Conservation (phyloP, 2,329 filamentous ascomycete species). For the Penicillium sp. region DNA sequence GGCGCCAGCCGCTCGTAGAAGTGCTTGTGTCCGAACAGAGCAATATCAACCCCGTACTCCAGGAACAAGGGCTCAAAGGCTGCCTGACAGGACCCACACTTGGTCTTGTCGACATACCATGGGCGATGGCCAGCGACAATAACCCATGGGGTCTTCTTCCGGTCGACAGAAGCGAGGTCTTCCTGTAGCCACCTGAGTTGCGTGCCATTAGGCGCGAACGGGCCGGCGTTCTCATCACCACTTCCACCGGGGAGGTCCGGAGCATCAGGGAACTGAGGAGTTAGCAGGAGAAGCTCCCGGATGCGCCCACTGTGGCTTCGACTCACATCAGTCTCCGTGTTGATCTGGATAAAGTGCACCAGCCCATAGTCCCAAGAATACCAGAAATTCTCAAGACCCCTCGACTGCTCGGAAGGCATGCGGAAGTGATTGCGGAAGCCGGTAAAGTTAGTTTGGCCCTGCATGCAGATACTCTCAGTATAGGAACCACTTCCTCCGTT, state of each 20-base stretch:
- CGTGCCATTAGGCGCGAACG: constrained; percentile 3
- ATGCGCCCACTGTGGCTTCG: too few species aligned
- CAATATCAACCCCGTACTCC: constrained; percentile 9
- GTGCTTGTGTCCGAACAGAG: constrained; percentile 7
- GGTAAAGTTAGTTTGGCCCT: constrained; percentile 27
- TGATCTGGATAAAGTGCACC: constrained; percentile 12
- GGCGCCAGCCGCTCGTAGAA: constrained; percentile 5
- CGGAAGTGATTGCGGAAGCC: constrained; percentile 24
- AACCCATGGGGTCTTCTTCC: constrained; percentile 11
- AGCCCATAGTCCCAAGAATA: constrained; percentile 16
- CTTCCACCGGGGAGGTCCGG: constrained; percentile 2
- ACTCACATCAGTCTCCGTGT: constrained; percentile 18
- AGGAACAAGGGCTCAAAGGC: constrained; percentile 3
- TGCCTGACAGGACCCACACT: constrained; percentile 1
- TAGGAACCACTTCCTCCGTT: constrained; percentile 20
- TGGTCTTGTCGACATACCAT: constrained; percentile 7
- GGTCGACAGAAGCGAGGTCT: constrained; percentile 9
- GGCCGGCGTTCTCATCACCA: constrained; percentile 5
- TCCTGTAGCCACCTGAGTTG: constrained; percentile 8
- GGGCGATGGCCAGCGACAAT: constrained; percentile 10
- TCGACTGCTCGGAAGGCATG: constrained; percentile 21
- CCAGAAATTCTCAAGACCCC: constrained; percentile 17
- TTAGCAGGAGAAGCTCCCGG: constrained; percentile 1
- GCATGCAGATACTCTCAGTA: constrained; percentile 17
- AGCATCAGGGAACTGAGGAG: constrained; percentile 4